Evolutionary conservation across 495 filamentous ascomycete species (phyloP).

Genomic region (Talaromyces liani): DNA sequence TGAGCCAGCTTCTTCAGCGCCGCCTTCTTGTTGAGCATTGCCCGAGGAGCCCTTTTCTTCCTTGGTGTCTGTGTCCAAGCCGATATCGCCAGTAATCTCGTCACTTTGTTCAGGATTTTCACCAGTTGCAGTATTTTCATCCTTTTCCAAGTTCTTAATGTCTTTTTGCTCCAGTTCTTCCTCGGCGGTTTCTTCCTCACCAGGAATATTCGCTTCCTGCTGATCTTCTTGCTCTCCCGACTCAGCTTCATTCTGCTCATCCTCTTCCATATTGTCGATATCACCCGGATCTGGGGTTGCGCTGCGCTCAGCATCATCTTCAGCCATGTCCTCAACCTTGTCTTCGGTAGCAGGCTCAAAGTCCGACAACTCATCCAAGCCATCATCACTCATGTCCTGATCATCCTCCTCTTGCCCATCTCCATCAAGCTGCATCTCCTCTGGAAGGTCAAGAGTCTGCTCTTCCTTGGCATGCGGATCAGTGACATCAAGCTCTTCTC

Average conservation of each 20-base stretch:
- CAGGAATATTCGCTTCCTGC: conserved; percentile 26
- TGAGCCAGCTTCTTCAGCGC: conserved; percentile 35
- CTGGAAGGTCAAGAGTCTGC: conserved; percentile 55
- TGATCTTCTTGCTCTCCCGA: conserved; percentile 27
- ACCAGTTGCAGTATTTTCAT: conserved; percentile 35
- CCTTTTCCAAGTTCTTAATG: conserved; percentile 32
- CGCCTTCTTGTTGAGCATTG: conserved; percentile 49
- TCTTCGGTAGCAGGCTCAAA: conserved; percentile 52
- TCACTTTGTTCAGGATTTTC: conserved; percentile 45
- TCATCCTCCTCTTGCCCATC: conserved; percentile 56
- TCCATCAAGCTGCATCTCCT: conserved; percentile 63
- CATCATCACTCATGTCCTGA: conserved; percentile 59
- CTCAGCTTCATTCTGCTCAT: conserved; percentile 13
- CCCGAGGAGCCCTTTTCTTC: conserved; percentile 62
- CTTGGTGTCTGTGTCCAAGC: conserved; percentile 41
- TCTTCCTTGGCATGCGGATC: conserved; percentile 71
- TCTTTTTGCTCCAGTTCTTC: conserved; percentile 37
- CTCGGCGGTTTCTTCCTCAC: conserved; percentile 47
- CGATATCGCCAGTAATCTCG: conserved; percentile 36
- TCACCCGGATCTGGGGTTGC: conserved; percentile 2
- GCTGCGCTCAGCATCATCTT: conserved; percentile 2
- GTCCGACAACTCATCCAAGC: conserved; percentile 66
- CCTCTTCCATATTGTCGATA: conserved; percentile 1
- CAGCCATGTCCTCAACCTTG: neutral
- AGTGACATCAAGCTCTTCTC: conserved; percentile 54